These are phyloP conservation scores for Apiospora malaysiana DNA, from an alignment of 2,329 filamentous ascomycete genomes.

Conservation along the genomic window DNA sequence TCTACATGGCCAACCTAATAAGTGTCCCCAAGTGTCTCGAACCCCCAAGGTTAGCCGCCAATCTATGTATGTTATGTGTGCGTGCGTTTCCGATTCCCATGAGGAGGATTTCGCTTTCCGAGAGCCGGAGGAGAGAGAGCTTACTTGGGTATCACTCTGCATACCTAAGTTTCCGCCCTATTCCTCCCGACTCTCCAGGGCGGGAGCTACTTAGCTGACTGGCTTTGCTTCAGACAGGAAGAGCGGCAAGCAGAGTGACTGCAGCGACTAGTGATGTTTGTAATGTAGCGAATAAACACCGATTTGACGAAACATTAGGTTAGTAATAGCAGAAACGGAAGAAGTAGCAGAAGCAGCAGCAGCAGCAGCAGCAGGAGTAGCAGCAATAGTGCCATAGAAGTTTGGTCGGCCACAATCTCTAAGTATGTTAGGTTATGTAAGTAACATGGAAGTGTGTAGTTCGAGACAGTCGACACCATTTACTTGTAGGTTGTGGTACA, in stretches of 20 bases:
- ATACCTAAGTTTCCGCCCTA: background rate
- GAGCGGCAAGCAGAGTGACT: background rate
- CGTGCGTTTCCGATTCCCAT: background rate
- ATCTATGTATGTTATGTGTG: background rate
- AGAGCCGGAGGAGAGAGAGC: background rate
- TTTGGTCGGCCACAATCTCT: background rate
- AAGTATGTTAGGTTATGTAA: too few relatives aligned
- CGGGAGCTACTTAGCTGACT: background rate
- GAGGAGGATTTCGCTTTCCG: constrained; percentile 1
- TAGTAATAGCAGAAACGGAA: too few relatives aligned
- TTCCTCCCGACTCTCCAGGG: too few relatives aligned
- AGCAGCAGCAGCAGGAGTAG: too few relatives aligned
- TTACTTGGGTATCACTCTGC: background rate
- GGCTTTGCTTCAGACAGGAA: background rate
- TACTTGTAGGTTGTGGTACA: too few relatives aligned
- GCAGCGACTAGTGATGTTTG: background rate
- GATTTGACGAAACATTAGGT: background rate
- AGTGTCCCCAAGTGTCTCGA: constrained; percentile 14
- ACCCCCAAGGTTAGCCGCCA: background rate
- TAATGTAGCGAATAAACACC: background rate
- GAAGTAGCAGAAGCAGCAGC: too few relatives aligned
- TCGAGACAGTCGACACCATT: constrained; percentile 14
- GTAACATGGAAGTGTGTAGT: background rate
- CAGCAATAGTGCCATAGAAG: background rate
- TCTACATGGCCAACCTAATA: constrained; percentile 17